These are phyloP conservation scores for Stipa capillata DNA, from an alignment of 176 grass and related monocot genomes.

Conservation along the genomic window DNA sequence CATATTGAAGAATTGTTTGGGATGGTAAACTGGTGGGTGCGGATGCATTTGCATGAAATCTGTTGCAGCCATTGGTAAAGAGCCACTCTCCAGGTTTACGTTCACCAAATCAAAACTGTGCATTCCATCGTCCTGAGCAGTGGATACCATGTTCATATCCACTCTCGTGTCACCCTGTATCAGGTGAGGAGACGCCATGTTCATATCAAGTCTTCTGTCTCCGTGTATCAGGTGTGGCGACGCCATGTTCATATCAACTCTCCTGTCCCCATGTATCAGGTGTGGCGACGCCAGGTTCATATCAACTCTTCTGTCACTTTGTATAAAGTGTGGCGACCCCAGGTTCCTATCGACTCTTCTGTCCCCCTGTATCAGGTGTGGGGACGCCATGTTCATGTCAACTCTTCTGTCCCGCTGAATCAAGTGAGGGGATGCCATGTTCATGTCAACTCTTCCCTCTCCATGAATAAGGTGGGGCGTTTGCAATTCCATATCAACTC, in stretches of 20 bases:
- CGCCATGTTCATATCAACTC: constrained; percentile 37
- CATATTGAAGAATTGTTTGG: constrained; percentile 38
- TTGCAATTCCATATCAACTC: constrained; percentile 31
- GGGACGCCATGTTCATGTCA: constrained; percentile 41
- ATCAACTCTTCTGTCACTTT: constrained; percentile 42
- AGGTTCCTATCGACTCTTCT: constrained; percentile 38
- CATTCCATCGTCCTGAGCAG: constrained; percentile 36
- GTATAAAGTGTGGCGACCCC: constrained; percentile 32
- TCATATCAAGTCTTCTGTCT: constrained; percentile 44
- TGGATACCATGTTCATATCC: constrained; percentile 51
- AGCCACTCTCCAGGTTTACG: constrained; percentile 41
- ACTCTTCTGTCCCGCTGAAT: constrained; percentile 44
- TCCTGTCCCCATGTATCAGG: constrained; percentile 28
- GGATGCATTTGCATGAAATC: constrained; percentile 65
- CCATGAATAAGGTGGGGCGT: constrained; percentile 12
- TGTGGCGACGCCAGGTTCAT: constrained; percentile 44
- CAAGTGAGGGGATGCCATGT: constrained; percentile 45
- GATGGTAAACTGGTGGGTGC: constrained; percentile 41
- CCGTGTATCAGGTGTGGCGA: constrained; percentile 34
- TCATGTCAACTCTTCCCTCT: constrained; percentile 50
- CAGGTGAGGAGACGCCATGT: constrained; percentile 43
- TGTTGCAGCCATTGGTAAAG: constrained; percentile 44
- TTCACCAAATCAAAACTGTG: constrained; percentile 47
- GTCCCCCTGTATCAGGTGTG: constrained; percentile 35
- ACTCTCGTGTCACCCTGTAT: constrained; percentile 33